phyloP scores from a whole-genome alignment of 441 rosid species.

The Hypseocharis bilobata region DNA sequence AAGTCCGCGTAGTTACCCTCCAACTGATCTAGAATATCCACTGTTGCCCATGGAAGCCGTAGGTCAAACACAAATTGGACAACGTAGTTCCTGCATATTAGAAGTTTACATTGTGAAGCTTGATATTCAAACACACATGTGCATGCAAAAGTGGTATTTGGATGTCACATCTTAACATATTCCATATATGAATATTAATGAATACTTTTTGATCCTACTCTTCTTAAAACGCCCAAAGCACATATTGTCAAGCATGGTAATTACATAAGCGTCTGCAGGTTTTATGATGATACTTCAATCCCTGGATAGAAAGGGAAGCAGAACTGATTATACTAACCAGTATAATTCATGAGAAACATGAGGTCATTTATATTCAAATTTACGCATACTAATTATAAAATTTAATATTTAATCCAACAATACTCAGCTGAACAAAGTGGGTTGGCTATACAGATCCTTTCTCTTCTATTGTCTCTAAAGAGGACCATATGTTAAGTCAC shows the following conservation, averaged over 20 bases:
- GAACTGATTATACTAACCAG: no score
- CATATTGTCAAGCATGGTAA: no score
- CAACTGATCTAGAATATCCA: conserved; percentile 47
- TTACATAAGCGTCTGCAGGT: background rate
- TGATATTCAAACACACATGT: background rate
- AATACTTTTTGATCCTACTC: background rate
- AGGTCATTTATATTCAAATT: no score
- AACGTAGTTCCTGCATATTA: conserved; percentile 59
- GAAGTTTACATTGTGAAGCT: conserved; percentile 6
- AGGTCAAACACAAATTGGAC: conserved; percentile 70
- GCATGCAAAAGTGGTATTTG: background rate
- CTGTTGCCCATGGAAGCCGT: conserved; percentile 51
- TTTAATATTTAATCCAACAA: background rate
- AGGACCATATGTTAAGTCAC: background rate
- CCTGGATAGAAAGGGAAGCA: no score
- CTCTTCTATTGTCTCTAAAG: no score
- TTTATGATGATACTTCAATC: background rate
- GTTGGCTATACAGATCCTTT: background rate
- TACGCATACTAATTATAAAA: no score
- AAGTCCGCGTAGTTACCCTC: conserved; percentile 59
- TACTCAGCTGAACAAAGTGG: background rate
- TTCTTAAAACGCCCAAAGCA: background rate
- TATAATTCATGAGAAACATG: no score
- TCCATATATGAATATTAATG: background rate
- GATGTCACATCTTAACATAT: background rate